These are phyloP conservation scores for Nakazawaea anatomiae DNA, from an alignment of 805 yeast species.

Conservation along the genomic window DNA sequence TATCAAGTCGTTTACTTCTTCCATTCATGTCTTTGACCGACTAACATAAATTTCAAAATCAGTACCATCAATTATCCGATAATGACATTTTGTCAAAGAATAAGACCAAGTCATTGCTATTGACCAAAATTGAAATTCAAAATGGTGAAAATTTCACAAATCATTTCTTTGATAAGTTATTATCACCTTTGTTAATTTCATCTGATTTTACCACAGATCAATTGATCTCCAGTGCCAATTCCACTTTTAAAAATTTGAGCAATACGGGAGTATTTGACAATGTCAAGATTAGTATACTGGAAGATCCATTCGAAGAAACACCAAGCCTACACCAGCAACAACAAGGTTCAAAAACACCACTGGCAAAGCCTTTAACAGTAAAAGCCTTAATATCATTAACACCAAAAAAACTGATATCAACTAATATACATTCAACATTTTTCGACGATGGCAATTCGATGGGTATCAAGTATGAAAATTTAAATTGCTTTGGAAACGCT, in stretches of 20 bases:
- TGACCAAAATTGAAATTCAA: constrained; percentile 22
- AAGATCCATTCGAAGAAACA: constrained; percentile 2
- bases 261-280: constrained; percentile 23
- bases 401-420: constrained; percentile 23
- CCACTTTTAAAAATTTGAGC: constrained; percentile 16
- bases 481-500: constrained; percentile 64
- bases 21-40: no score
- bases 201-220: constrained; percentile 35
- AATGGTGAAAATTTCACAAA: constrained; percentile 31
- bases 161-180: constrained; percentile 37
- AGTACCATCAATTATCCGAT: not conserved
- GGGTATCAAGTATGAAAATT: constrained; percentile 29
- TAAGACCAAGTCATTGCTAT: not conserved
- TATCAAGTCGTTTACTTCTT: no score
- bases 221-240: constrained; percentile 23
- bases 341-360: not conserved
- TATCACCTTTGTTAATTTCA: constrained; percentile 35
- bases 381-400: constrained; percentile 25
- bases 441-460: constrained; percentile 28
- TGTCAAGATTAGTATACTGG: constrained; percentile 17
- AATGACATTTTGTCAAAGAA: constrained; percentile 3
- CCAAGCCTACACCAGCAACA: not conserved
- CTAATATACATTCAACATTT: constrained; percentile 28
- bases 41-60: not conserved
- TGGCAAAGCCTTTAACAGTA: constrained; percentile 24